These are phyloP conservation scores for Colletotrichum agaves DNA, from an alignment of 2,329 filamentous ascomycete species.

Conservation along the genomic window DNA sequence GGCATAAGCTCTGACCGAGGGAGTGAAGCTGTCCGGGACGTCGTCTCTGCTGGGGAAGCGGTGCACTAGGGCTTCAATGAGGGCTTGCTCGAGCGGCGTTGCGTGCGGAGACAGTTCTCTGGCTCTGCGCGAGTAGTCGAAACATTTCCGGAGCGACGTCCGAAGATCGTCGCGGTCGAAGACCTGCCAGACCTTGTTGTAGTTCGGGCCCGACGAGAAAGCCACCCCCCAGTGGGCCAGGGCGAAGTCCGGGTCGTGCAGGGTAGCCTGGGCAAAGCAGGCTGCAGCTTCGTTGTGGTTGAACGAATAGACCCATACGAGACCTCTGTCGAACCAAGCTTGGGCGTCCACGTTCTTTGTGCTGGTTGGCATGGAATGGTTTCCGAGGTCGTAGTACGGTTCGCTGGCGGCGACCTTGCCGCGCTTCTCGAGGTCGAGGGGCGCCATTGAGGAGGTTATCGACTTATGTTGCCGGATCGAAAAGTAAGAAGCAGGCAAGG, in stretches of 20 bases:
- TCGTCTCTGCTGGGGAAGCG: constrained; percentile 35
- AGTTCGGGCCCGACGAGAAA: constrained; percentile 68
- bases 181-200: constrained; percentile 43
- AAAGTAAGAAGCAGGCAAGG: no score
- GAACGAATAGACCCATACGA: constrained; percentile 70
- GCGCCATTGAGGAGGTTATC: background rate
- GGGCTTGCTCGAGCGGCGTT: constrained; percentile 24
- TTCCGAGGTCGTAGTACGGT: constrained; percentile 55
- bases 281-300: constrained; percentile 66
- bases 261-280: constrained; percentile 60
- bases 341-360: constrained; percentile 57
- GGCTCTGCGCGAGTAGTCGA: constrained; percentile 27
- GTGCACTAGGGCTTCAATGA: constrained; percentile 36
- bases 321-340: constrained; percentile 67
- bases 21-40: background rate
- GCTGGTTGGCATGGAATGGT: constrained; percentile 56
- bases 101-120: constrained; percentile 4
- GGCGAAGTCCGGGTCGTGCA: constrained; percentile 54
- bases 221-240: constrained; percentile 66
- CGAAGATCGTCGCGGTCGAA: constrained; percentile 39
- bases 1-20: constrained; percentile 37
- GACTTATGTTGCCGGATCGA: no score
- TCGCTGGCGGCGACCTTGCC: background rate
- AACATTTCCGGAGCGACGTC: constrained; percentile 19
- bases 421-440: background rate